Evolutionary conservation across 2,329 filamentous ascomycete species (phyloP), one percentile per base, ranked within the genome.

Genomic region (Colletotrichum sp.): DNA sequence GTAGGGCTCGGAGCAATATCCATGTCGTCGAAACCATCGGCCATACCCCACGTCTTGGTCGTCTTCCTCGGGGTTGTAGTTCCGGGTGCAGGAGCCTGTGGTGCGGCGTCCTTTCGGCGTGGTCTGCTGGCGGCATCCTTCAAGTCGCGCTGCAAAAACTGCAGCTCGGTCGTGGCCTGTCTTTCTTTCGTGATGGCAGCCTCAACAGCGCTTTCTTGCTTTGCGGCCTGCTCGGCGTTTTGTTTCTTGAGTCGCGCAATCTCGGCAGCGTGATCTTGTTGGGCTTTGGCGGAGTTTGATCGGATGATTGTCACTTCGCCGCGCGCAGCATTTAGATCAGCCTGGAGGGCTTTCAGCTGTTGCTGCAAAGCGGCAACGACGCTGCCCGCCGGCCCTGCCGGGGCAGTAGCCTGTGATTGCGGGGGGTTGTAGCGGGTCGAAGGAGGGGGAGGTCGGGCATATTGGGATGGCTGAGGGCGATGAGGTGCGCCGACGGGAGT

Each of bases 271-370:
- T 93, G 91, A 62, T 92, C 89, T 67, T 91, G 90, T 18, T 88
- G 87, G 0, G 88, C 86, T 79, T 91, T 93, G 66, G 93, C 90
- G 55, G 92, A 89, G 75, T 94, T 95, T 75, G 91, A 90, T 39
- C 95, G 91, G n/a, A 96, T 88, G 76, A 96, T 95, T 66, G 93
- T 89, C 32, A 92, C 92, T 82, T 96, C 94, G 66, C 95, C 95
- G 22, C 91, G 87, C 79, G 94, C 94, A 4, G 90, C 89, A 70
- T 88, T 88, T 18, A 93, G 87, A 66, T 92, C 90, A 8, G 89
- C 85, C 78, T 91, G 88, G 5, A 93, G 85, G 3, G 87, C 85
- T 9, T 85, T 84, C 39, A 93, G 83, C 48, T 89, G 88, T 34
- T 89, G 88, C 78, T 91, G 89, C 3, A 92, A 83, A 0, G 87